These are phyloP conservation scores for Pochonia chlamydosporia DNA, from an alignment of 2,329 filamentous ascomycete species.

Conservation along the genomic window DNA sequence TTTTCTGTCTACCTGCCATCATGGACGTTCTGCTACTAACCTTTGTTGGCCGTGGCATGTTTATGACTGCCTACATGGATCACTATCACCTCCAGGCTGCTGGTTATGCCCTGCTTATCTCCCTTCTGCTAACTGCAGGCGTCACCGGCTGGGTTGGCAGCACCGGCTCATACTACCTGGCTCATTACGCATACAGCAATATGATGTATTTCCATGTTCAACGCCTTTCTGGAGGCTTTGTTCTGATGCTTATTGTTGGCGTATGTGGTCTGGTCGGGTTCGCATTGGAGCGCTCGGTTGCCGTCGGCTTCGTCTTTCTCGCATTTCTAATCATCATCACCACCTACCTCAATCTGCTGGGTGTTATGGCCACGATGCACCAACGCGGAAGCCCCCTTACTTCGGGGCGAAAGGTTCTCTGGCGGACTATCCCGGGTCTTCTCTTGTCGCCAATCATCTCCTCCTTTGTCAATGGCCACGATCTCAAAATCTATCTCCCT, in stretches of 20 bases:
- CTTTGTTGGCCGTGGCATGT: conserved; percentile 53
- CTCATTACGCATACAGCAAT: conserved; percentile 30
- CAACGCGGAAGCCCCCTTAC: conserved; percentile 48
- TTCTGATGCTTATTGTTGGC: conserved; percentile 28
- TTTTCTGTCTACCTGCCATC: conserved; percentile 57
- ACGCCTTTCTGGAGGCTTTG: conserved; percentile 42
- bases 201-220: conserved; percentile 37
- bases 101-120: conserved; percentile 49
- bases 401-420: conserved; percentile 51
- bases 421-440: conserved; percentile 48
- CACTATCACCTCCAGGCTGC: conserved; percentile 47
- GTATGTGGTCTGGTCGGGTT: conserved; percentile 46
- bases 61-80: conserved; percentile 53
- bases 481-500: conserved; percentile 50
- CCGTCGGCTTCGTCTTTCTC: conserved; percentile 49
- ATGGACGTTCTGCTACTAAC: conserved; percentile 55
- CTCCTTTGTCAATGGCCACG: conserved; percentile 43
- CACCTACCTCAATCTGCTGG: conserved; percentile 52
- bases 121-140: conserved; percentile 52
- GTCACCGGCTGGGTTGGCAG: conserved; percentile 59
- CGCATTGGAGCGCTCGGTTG: conserved; percentile 33
- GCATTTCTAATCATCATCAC: conserved; percentile 53
- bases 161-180: conserved; percentile 56
- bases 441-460: conserved; percentile 52
- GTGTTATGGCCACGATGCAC: conserved; percentile 46